Base-by-base conservation (phyloP, 345 rosid genomes). In the Arabidopsis suecica region DNA sequence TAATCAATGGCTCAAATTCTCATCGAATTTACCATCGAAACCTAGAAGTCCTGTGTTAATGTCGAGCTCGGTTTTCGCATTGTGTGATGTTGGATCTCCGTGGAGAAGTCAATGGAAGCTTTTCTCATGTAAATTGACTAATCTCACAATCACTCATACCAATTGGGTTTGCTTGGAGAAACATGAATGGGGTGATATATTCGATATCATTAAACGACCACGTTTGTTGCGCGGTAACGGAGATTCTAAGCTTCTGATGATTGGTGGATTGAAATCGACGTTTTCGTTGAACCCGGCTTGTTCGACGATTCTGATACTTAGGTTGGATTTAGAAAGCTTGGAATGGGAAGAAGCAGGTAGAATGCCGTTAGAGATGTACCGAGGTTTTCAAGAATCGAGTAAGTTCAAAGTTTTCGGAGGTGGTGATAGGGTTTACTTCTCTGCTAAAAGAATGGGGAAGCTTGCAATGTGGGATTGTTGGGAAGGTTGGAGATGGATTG, bases 271-370 rank as follows among this genome's bases (percentile, higher is more conserved):
- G 82, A 91, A 91, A 55, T 86, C 96, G 4, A 84, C 91, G 0
- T 87, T 86, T 55, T 86, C 91, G 13, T 71, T 89, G 84, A 93
- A 89, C 62, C 82, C 97, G 0, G 71, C 90, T 4, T 89, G 98
- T 71, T 88, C 91, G 6, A 93, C 98, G 8, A 89, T 91, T 42
- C 62, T 89, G 80, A 88, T 93, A 45, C 79, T 88, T 82, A 82
- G 89, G 79, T 77, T 93, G 73, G 96, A 91, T 69, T 84, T 93
- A 80, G 93, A 81, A 63, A 87, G 82, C 18, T 69, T 89, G 82
- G 96, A 93, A 66, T 93, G 98, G 96, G 97, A 91, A 56, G 94
- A 91, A 81, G 96, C 94, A 0, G 93, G 94, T 3, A 78, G 97
- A 69, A 93, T 93, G 98, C 96, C 98, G 0, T 36, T 78, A 54